Percentiles rank a stretch among this genome's conserved stretches.
Evolutionary conservation across 257 asterid genomes (phyloP).

Genomic region (Solanum boliviense): DNA sequence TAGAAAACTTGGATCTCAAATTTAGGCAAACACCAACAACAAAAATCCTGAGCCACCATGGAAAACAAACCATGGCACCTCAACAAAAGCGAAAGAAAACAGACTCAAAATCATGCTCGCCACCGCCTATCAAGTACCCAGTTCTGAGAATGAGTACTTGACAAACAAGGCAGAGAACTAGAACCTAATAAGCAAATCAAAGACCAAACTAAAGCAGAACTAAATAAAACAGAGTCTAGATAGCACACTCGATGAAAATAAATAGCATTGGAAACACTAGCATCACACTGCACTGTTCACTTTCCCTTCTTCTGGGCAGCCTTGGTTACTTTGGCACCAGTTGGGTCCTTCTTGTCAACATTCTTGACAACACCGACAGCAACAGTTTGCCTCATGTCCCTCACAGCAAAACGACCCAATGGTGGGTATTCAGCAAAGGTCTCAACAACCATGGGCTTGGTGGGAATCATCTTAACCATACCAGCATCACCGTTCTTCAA

Average conservation of each 20-base stretch:
- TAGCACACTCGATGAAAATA: not conserved
- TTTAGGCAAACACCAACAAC: not conserved
- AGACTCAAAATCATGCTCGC: not conserved
- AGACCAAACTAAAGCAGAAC: not conserved
- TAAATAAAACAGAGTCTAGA: not conserved
- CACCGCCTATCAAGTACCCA: not conserved
- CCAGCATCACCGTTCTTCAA: slow-evolving; percentile 74
- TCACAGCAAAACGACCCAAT: slow-evolving; percentile 55
- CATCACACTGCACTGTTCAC: slow-evolving; percentile 22
- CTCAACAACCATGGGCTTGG: slow-evolving; percentile 78
- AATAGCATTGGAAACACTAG: not conserved
- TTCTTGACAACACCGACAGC: slow-evolving; percentile 68
- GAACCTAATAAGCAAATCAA: not conserved
- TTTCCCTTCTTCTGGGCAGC: slow-evolving; percentile 68
- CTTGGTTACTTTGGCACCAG: slow-evolving; percentile 70
- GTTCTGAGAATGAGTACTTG: not conserved
- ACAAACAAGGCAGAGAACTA: not conserved
- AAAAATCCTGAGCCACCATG: not conserved
- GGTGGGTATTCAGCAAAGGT: slow-evolving; percentile 55
- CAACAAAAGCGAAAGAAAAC: not conserved
- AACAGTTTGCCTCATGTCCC: slow-evolving; percentile 71
- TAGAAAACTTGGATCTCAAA: not conserved
- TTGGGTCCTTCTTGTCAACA: slow-evolving; percentile 64
- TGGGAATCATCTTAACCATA: slow-evolving; percentile 64
- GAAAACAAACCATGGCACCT: not conserved